Evolutionary conservation across 2,329 filamentous ascomycete genomes (phyloP).

Genomic region (Aspergillus sp.): DNA sequence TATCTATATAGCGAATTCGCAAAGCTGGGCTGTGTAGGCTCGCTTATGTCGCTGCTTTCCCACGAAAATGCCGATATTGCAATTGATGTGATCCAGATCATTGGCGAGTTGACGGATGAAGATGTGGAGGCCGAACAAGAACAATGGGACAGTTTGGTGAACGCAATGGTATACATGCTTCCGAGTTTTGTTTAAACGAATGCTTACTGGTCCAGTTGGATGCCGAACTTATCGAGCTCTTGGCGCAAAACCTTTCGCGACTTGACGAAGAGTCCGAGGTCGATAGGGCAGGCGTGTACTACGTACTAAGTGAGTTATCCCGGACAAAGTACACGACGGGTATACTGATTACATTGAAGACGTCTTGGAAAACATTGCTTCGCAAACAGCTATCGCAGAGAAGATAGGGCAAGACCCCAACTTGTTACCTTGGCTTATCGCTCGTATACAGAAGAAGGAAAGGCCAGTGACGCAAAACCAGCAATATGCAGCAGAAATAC

Average conservation of each 20-base stretch:
- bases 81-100: conserved; percentile 84
- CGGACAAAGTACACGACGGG: no score
- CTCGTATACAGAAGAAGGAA: conserved; percentile 71
- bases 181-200: not conserved
- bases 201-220: conserved; percentile 39
- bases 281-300: conserved; percentile 84
- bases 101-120: conserved; percentile 89
- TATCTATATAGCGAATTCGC: conserved; percentile 80
- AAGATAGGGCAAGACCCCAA: conserved; percentile 68
- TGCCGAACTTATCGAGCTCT: conserved; percentile 44
- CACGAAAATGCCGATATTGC: conserved; percentile 98
- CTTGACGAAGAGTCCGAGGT: conserved; percentile 72
- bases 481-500: conserved; percentile 88
- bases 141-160: conserved; percentile 77
- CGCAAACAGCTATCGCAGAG: conserved; percentile 67
- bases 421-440: conserved; percentile 75
- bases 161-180: conserved; percentile 52
- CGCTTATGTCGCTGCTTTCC: conserved; percentile 76
- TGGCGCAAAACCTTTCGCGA: conserved; percentile 65
- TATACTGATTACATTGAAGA: conserved; percentile 35
- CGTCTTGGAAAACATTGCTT: conserved; percentile 83
- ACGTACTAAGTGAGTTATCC: conserved; percentile 61
- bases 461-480: conserved; percentile 79
- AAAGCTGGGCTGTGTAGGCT: conserved; percentile 69
- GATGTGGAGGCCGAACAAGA: conserved; percentile 79